Base-by-base conservation (phyloP, 2,329 filamentous ascomycete species). In the Diaporthe longicolla region DNA sequence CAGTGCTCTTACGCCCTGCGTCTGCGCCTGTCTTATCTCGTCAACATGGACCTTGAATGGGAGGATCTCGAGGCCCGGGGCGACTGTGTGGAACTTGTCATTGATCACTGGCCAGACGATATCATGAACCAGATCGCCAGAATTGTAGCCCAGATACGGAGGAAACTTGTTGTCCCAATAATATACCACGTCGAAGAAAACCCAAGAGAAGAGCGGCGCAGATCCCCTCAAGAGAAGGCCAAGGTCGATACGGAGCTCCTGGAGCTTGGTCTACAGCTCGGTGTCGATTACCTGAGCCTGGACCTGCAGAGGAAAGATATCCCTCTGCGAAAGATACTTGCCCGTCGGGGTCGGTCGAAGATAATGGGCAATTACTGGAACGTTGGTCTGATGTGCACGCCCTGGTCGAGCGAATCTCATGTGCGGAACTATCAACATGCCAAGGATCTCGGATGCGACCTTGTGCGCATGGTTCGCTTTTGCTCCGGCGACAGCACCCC, bases 221-320 rank as follows among this genome's bases (percentile, higher is more conserved):
- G 84, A 43, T 54, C 81, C 2, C 76, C 78, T 4, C 82, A 83
- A 17, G 84, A 86, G 74, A 83, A 81, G 72, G 80, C 85, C 70
- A 68, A 80, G 9, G 80, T 84, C 70, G 92, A 93, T 77, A 81
- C 90, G 19, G 85, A 88, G 71, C 82, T 93, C 37, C 84, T 93
- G 29, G 86, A 89, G 54, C 90, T 93, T 75, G 92, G 91, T 7
- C 82, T 93, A 29, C 89, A 92, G 19, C 85, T 94, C 58, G 91
- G 89, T 1, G 90, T 92, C 2, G 92, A 93, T 70, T 94, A 91
- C 77, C 78, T 91, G 69, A 90, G 89, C 45, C 82, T 94, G 7
- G 91, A 94, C 79, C 81, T 94, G 21, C 87, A 89, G 45, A 85
- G 90, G 48, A 87, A 85, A 52, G 85, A 89, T 61, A 81, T 82